Evolutionary conservation across 1,284 basidiomycete genomes (phyloP).

Genomic region (Ustilago lituana): DNA sequence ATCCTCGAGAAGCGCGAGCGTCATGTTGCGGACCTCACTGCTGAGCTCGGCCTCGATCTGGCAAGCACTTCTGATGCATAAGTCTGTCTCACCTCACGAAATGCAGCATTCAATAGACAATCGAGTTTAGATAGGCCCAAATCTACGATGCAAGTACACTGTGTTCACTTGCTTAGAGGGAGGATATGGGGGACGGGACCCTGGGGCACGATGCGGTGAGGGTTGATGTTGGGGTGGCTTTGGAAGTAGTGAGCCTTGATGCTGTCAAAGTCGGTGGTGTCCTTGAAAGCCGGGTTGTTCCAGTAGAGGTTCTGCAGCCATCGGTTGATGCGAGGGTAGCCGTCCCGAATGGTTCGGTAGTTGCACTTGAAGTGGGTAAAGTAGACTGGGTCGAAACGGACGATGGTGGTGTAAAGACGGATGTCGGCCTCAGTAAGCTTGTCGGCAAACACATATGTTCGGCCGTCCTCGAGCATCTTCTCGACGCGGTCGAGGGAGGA

Average conservation of each 20-base stretch:
- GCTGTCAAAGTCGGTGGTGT: constrained; percentile 81
- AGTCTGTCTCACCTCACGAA: no score
- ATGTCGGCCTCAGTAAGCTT: constrained; percentile 86
- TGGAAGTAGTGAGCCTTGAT: constrained; percentile 69
- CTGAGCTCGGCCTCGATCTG: constrained; percentile 25
- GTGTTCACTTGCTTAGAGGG: constrained; percentile 43
- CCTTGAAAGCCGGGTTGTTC: constrained; percentile 85
- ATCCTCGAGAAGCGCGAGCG: constrained; percentile 75
- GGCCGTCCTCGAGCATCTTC: constrained; percentile 76
- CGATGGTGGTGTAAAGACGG: constrained; percentile 87
- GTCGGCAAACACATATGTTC: constrained; percentile 83
- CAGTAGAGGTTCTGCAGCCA: constrained; percentile 90
- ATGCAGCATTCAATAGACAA: no score
- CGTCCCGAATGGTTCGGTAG: constrained; percentile 64
- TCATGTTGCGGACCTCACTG: constrained; percentile 67
- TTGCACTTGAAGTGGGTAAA: constrained; percentile 93
- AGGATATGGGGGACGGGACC: constrained; percentile 61
- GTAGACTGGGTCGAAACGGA: constrained; percentile 84
- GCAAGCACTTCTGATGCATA: background rate
- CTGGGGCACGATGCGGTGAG: constrained; percentile 57
- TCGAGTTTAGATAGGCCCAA: no score
- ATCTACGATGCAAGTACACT: background rate
- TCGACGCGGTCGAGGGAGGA: constrained; percentile 83
- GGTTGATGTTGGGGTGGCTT: constrained; percentile 64
- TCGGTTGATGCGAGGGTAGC: constrained; percentile 57